A percentile compares a stretch with the other conserved stretches of the same genome.
Evolutionary conservation across 345 rosid genomes (phyloP).

Genomic region (Barbarea vulgaris): DNA sequence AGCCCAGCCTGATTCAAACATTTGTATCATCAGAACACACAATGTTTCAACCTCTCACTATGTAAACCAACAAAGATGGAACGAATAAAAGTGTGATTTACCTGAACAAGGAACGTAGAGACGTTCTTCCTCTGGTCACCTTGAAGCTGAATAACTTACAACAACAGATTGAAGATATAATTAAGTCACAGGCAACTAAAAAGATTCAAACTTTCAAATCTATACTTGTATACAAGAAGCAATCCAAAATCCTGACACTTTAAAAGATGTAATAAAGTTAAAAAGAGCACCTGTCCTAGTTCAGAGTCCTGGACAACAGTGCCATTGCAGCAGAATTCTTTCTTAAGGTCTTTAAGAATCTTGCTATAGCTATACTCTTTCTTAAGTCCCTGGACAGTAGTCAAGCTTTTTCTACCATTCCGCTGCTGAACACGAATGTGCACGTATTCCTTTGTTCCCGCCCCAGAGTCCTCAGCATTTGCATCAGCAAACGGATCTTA

Average conservation of each 20-base stretch:
- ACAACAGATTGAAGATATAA: background rate
- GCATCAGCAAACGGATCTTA: constrained; percentile 55
- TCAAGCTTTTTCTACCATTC: constrained; percentile 60
- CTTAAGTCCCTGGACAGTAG: constrained; percentile 56
- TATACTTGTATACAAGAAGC: too few species aligned
- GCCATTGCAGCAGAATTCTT: constrained; percentile 65
- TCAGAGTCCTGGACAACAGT: constrained; percentile 65
- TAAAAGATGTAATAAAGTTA: background rate
- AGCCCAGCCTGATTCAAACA: constrained; percentile 64
- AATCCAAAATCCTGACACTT: too few species aligned
- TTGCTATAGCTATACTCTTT: constrained; percentile 59
- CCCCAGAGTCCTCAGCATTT: constrained; percentile 60
- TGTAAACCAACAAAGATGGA: background rate
- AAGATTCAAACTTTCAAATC: too few species aligned
- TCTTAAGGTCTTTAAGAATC: constrained; percentile 65
- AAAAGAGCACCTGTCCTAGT: constrained; percentile 53
- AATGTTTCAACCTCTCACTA: background rate
- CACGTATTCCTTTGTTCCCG: constrained; percentile 52
- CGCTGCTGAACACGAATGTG: constrained; percentile 55
- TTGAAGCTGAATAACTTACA: constrained; percentile 46
- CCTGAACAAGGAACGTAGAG: constrained; percentile 48
- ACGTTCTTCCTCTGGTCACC: constrained; percentile 47
- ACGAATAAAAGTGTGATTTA: background rate
- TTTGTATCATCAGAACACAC: constrained; percentile 3
- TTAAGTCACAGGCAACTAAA: background rate